A percentile compares a stretch with the other conserved stretches of the same genome.
phyloP scores from a whole-genome alignment of 768 basidiomycete species.

The Atractiella rhizophila region DNA sequence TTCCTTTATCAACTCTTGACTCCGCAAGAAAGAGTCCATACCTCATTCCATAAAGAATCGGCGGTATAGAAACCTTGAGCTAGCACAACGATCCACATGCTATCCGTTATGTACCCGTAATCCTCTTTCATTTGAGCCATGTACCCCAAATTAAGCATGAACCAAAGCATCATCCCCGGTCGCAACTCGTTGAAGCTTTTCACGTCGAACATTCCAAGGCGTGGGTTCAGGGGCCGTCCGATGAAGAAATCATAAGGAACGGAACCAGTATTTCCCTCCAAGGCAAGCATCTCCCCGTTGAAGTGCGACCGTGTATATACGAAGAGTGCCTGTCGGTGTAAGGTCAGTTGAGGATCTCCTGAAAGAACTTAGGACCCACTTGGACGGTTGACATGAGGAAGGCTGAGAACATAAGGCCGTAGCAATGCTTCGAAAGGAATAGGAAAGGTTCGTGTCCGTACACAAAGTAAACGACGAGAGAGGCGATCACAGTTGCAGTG shows the following conservation, averaged over 20 bases:
- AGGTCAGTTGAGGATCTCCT: background rate
- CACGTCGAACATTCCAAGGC: constrained; percentile 47
- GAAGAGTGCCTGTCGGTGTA: constrained; percentile 25
- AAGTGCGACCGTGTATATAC: constrained; percentile 31
- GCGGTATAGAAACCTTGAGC: constrained; percentile 72
- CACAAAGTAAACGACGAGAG: constrained; percentile 40
- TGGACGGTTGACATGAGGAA: constrained; percentile 53
- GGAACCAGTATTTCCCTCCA: constrained; percentile 72
- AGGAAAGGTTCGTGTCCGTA: constrained; percentile 59
- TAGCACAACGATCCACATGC: constrained; percentile 62
- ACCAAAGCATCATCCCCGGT: constrained; percentile 78
- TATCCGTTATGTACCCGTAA: constrained; percentile 39
- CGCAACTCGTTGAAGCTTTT: constrained; percentile 53
- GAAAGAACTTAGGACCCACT: too few relatives aligned
- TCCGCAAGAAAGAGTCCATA: constrained; percentile 20
- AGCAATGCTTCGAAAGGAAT: constrained; percentile 73
- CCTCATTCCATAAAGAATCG: constrained; percentile 78
- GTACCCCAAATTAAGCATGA: constrained; percentile 62
- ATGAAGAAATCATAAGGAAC: constrained; percentile 76
- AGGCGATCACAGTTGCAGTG: constrained; percentile 50
- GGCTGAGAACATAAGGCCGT: constrained; percentile 63
- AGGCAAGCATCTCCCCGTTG: constrained; percentile 44
- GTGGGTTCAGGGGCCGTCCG: constrained; percentile 81
- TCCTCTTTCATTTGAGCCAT: constrained; percentile 75
- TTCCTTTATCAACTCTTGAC: too few relatives aligned